Conservation (phyloP, 306 rosid species). For the Biancaea sappan region DNA sequence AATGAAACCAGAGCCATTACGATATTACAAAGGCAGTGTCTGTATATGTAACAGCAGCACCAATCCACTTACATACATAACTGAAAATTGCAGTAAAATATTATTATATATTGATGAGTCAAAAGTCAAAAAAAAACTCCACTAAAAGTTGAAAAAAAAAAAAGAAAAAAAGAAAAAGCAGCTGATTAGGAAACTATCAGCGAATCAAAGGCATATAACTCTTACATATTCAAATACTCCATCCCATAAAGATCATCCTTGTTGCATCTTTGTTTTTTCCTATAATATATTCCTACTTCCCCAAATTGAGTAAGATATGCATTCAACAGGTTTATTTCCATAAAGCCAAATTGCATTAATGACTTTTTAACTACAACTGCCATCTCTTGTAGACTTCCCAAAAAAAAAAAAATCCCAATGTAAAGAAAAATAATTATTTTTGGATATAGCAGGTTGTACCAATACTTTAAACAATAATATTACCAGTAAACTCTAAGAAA, state of each 20-base stretch:
- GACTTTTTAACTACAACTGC: neutral
- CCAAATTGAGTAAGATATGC: neutral
- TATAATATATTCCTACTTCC: neutral
- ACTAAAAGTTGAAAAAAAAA: neutral
- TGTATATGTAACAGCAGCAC: neutral
- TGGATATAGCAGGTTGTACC: neutral
- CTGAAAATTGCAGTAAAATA: neutral
- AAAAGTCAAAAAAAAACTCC: neutral
- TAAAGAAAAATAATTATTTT: neutral
- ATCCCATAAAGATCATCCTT: neutral
- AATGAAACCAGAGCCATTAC: neutral
- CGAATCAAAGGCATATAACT: neutral
- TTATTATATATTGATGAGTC: neutral
- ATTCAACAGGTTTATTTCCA: neutral
- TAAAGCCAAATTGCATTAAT: neutral
- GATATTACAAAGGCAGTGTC: neutral
- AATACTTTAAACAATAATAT: neutral
- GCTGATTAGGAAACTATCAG: neutral
- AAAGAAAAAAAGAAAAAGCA: neutral
- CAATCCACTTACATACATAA: neutral
- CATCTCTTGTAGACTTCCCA: neutral
- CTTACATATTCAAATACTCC: slow-evolving; percentile 12
- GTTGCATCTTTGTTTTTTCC: neutral
- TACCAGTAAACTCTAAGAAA: neutral
- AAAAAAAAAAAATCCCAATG: neutral